These are phyloP conservation scores for Yarrowia yakushimensis DNA, from an alignment of 805 yeast species.

Conservation along the genomic window DNA sequence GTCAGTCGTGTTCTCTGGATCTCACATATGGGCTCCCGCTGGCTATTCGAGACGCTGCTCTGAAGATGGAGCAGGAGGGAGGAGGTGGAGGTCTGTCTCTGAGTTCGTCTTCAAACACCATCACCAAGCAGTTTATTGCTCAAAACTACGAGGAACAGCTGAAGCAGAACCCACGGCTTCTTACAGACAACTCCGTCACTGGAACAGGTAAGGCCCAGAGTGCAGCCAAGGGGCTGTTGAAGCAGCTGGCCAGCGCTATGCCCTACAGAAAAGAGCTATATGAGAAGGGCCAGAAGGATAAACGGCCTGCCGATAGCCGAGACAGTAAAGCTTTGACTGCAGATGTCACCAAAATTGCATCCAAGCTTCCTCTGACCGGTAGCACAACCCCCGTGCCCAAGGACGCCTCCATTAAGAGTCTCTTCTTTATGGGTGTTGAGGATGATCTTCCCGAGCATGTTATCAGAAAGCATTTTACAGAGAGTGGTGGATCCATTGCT, in stretches of 20 bases:
- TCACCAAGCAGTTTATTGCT: slow-evolving; percentile 56
- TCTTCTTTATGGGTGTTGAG: slow-evolving; percentile 74
- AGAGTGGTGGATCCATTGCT: slow-evolving; percentile 47
- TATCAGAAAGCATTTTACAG: slow-evolving; percentile 49
- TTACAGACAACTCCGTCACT: slow-evolving; percentile 28
- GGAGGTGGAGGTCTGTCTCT: slow-evolving; percentile 35
- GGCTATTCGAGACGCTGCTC: slow-evolving; percentile 72
- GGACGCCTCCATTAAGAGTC: slow-evolving; percentile 47
- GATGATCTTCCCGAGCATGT: slow-evolving; percentile 62
- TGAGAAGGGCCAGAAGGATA: slow-evolving; percentile 12
- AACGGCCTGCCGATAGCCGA: slow-evolving; percentile 27
- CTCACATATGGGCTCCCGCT: slow-evolving; percentile 77
- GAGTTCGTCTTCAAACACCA: slow-evolving; percentile 48
- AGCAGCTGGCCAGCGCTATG: slow-evolving; percentile 44
- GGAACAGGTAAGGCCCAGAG: slow-evolving; percentile 37
- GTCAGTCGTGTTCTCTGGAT: slow-evolving; percentile 86
- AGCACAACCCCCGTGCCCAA: slow-evolving; percentile 45
- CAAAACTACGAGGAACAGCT: slow-evolving; percentile 43
- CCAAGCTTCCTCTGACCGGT: slow-evolving; percentile 62
- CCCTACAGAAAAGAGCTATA: slow-evolving; percentile 33
- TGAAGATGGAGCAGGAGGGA: slow-evolving; percentile 62
- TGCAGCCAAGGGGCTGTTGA: slow-evolving; percentile 51
- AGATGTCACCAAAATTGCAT: slow-evolving; percentile 52
- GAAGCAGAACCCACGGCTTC: slow-evolving; percentile 30
- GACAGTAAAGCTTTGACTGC: slow-evolving; percentile 31